Evolutionary conservation across 306 rosid species (phyloP), one percentile per base, ranked within the genome.

Genomic region (Vigna unguiculata): DNA sequence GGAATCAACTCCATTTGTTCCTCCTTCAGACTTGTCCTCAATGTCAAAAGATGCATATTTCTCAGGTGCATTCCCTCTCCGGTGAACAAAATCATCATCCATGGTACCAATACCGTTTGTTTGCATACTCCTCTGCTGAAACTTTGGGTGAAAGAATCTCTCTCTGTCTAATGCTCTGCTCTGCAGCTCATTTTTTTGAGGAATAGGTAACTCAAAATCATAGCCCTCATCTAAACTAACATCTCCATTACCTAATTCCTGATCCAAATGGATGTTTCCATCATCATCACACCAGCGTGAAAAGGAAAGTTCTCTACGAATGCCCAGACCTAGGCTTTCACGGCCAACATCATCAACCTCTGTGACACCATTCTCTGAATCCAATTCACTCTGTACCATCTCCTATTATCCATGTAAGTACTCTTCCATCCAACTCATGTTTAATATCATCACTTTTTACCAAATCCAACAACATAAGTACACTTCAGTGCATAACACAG

Each of bases 231-330:
- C 92, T 72, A 79, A 59, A 46, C 84, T 52, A 60, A 71, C 85
- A 78, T 87, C 84, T 3, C 59, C 68, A 78, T 86, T 67, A 71
- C 80, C 76, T 47, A 84, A 72, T 60, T 68, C 69, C 71, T 9
- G 66, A 71, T 90, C 90, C 30, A 77, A 81, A 69, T 70, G 80
- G 62, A 83, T 67, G 40, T 53, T 83, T 78, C 80, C 89, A 67
- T 82, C 84, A 69, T 91, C 90, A 34, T 34, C 91, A 53, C 80
- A 90, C 97, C 96, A 90, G 60, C 90, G 38, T 4, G 91, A 90
- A 82, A 91, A 91, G 13, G 96, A 93, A 74, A 81, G 94, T 54
- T 85, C 93, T 80, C 93, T 84, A 58, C 81, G 76, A 77, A 83
- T 54, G 71, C 85, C 85, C 6, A 79, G 78, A 62, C 80, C 85